Percentiles rank a stretch among this genome's conserved stretches.
Evolutionary conservation across 345 rosid genomes (phyloP).

Genomic region (Moringa oleifera): DNA sequence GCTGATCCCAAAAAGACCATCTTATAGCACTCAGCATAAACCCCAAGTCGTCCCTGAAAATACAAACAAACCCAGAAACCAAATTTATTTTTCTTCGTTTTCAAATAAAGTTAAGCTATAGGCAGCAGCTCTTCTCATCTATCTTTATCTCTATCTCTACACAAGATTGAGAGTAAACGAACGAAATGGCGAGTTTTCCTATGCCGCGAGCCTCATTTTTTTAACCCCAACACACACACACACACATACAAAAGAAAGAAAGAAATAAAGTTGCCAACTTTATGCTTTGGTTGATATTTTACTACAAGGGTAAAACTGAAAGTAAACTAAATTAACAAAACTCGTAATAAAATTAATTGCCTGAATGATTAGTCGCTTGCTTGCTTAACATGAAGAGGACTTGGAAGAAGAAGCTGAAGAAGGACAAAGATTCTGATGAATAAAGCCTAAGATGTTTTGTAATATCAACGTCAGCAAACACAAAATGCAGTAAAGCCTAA

Average conservation of each 20-base stretch:
- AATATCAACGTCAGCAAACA: too few relatives aligned
- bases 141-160: slow-evolving; percentile 15
- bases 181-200: slow-evolving; percentile 10
- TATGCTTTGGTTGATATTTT: too few relatives aligned
- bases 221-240: too few relatives aligned
- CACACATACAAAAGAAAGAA: slow-evolving; percentile 3
- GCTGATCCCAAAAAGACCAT: slow-evolving; percentile 46
- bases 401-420: slow-evolving; percentile 1
- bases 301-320: too few relatives aligned
- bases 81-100: not conserved
- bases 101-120: not conserved
- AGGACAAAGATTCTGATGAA: too few relatives aligned
- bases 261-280: too few relatives aligned
- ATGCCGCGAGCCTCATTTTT: slow-evolving; percentile 17
- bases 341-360: too few relatives aligned
- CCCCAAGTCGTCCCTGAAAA: slow-evolving; percentile 15
- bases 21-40: slow-evolving; percentile 36
- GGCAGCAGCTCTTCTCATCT: too few relatives aligned
- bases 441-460: too few relatives aligned
- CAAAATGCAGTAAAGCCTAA: not conserved
- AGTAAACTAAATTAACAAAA: too few relatives aligned
- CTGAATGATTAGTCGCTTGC: not conserved
- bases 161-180: slow-evolving; percentile 8
- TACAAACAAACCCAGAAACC: slow-evolving; percentile 14
- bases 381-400: not conserved